Conservation (phyloP, 768 basidiomycete genomes). For the Suillus ampliporus region DNA sequence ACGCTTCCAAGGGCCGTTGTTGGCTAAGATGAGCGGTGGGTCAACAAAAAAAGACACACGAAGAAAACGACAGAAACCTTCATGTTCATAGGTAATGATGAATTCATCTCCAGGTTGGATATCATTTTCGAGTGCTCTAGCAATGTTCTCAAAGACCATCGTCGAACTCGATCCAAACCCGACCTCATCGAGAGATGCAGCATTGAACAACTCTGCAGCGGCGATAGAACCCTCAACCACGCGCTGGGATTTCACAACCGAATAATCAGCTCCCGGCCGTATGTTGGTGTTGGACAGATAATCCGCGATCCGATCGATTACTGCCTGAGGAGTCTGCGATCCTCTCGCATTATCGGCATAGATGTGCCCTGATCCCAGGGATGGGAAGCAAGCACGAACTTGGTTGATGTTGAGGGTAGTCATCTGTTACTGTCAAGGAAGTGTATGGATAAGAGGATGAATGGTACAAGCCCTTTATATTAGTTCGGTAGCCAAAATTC, state of each 20-base stretch:
- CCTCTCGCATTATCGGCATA: slow-evolving; percentile 83
- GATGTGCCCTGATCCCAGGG: slow-evolving; percentile 61
- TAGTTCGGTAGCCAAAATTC: not conserved
- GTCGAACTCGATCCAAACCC: slow-evolving; percentile 73
- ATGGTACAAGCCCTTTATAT: not conserved
- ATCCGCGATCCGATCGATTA: slow-evolving; percentile 64
- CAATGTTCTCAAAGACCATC: slow-evolving; percentile 70
- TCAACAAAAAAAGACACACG: not conserved
- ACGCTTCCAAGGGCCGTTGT: slow-evolving; percentile 78
- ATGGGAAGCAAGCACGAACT: slow-evolving; percentile 67
- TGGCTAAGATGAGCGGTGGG: slow-evolving; percentile 49
- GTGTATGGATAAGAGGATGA: not conserved
- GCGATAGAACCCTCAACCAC: slow-evolving; percentile 54
- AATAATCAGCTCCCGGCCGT: slow-evolving; percentile 74
- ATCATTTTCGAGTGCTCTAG: slow-evolving; percentile 60
- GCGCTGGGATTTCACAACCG: slow-evolving; percentile 60
- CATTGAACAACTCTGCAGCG: slow-evolving; percentile 68
- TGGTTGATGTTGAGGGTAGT: slow-evolving; percentile 49
- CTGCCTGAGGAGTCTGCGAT: slow-evolving; percentile 61
- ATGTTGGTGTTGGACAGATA: slow-evolving; percentile 77
- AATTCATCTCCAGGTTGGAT: slow-evolving; percentile 71
- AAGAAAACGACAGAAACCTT: slow-evolving; percentile 50
- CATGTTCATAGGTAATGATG: slow-evolving; percentile 80
- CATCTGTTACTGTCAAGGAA: slow-evolving; percentile 19
- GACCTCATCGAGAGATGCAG: slow-evolving; percentile 62